These are phyloP conservation scores for Penicillium nucicola DNA, from an alignment of 495 filamentous ascomycete genomes.

Conservation along the genomic window DNA sequence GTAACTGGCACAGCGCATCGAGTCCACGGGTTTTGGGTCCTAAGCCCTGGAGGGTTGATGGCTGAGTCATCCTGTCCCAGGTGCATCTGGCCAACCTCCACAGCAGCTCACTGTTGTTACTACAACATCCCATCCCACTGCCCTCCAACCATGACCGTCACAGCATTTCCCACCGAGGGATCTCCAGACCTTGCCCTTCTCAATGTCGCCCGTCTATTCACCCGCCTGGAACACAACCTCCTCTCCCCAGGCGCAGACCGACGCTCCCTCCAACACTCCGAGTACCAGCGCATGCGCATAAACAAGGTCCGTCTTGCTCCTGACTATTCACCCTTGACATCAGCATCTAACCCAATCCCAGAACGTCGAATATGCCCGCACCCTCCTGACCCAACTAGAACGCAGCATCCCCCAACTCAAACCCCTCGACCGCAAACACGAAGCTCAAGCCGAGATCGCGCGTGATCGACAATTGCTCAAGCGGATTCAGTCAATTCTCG, in stretches of 20 bases:
- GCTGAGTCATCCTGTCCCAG: too few relatives aligned
- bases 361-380: slow-evolving; percentile 80
- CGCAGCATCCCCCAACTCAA: slow-evolving; percentile 66
- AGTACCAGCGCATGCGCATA: slow-evolving; percentile 68
- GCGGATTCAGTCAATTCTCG: slow-evolving; percentile 57
- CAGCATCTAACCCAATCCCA: slow-evolving; percentile 23
- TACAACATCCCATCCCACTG: neutral
- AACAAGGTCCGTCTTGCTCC: slow-evolving; percentile 15
- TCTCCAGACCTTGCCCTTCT: slow-evolving; percentile 44
- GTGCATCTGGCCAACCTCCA: too few relatives aligned
- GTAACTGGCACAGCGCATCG: too few relatives aligned
- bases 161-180: slow-evolving; percentile 26
- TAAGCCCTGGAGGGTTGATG: too few relatives aligned
- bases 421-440: slow-evolving; percentile 60
- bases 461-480: slow-evolving; percentile 63
- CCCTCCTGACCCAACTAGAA: slow-evolving; percentile 72
- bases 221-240: slow-evolving; percentile 69
- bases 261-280: slow-evolving; percentile 56
- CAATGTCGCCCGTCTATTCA: slow-evolving; percentile 70
- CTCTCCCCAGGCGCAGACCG: slow-evolving; percentile 62
- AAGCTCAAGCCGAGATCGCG: slow-evolving; percentile 63
- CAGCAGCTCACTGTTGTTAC: too few relatives aligned
- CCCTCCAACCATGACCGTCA: slow-evolving; percentile 27
- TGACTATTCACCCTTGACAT: neutral
- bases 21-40: too few relatives aligned